Evolutionary conservation across 768 basidiomycete species (phyloP).

Genomic region (Strobilomyces confusus): DNA sequence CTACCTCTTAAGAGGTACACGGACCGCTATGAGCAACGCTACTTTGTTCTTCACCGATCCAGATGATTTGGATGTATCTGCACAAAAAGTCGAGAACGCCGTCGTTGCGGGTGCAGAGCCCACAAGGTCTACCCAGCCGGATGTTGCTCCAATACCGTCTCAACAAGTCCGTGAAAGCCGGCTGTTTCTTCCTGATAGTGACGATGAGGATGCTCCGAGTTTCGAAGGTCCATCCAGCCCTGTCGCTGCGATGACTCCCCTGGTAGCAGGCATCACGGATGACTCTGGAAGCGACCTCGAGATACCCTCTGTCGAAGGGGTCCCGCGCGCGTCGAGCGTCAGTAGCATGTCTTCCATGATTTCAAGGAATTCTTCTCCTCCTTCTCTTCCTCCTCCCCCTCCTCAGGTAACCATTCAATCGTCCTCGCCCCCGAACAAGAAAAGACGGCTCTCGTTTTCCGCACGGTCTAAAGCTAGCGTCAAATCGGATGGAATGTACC

Average conservation of each 20-base stretch:
- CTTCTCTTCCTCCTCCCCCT: constrained; percentile 26
- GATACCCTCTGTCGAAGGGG: constrained; percentile 28
- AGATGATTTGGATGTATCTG: constrained; percentile 41
- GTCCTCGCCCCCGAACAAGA: constrained; percentile 44
- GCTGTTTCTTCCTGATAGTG: constrained; percentile 42
- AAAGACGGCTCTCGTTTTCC: constrained; percentile 43
- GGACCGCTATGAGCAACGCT: constrained; percentile 10
- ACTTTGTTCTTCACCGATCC: constrained; percentile 59
- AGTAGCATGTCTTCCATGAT: constrained; percentile 35
- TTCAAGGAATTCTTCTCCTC: constrained; percentile 28
- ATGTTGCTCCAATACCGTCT: constrained; percentile 3
- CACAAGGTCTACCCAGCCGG: background rate
- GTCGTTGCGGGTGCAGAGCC: background rate
- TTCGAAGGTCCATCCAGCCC: constrained; percentile 5
- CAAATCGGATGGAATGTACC: constrained; percentile 37
- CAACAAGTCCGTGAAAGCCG: constrained; percentile 26
- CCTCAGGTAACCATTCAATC: constrained; percentile 10
- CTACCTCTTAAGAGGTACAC: background rate
- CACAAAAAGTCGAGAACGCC: background rate
- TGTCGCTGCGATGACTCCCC: constrained; percentile 15
- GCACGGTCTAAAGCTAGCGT: constrained; percentile 9
- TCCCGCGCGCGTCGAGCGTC: constrained; percentile 40
- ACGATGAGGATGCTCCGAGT: constrained; percentile 36
- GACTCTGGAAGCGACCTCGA: constrained; percentile 34
- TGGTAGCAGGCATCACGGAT: constrained; percentile 33